phyloP scores from a whole-genome alignment of 495 filamentous ascomycete species.

The Hypoxylon lenormandii region DNA sequence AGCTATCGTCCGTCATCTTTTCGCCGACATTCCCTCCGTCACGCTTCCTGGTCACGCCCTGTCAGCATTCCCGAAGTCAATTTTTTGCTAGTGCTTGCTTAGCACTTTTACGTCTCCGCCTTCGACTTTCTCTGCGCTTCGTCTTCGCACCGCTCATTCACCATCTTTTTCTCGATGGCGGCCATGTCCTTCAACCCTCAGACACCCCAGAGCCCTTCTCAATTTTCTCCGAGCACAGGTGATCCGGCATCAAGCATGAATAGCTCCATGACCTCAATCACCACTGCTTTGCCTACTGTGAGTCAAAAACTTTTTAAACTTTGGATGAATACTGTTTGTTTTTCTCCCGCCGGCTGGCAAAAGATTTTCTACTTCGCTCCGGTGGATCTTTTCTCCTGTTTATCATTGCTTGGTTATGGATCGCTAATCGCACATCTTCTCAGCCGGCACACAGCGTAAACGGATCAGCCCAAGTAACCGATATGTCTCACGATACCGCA shows the following conservation, averaged over 20 bases:
- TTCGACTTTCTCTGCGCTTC: constrained; percentile 27
- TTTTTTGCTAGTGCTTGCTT: constrained; percentile 19
- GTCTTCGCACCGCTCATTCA: constrained; percentile 21
- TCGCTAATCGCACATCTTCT: constrained; percentile 22
- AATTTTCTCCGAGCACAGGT: constrained; percentile 61
- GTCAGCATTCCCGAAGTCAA: constrained; percentile 32
- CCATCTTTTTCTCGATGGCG: constrained; percentile 49
- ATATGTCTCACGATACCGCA: constrained; percentile 56
- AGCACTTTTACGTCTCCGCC: constrained; percentile 18
- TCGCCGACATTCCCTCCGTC: constrained; percentile 14
- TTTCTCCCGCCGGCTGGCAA: not conserved
- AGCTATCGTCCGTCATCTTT: constrained; percentile 12
- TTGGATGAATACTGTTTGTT: constrained; percentile 17
- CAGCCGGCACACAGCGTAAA: constrained; percentile 69
- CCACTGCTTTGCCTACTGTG: constrained; percentile 60
- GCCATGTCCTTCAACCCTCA: constrained; percentile 69
- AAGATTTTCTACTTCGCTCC: constrained; percentile 8
- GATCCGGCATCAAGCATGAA: constrained; percentile 60
- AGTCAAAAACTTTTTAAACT: constrained; percentile 22
- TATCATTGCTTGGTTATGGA: constrained; percentile 11
- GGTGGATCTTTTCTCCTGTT: constrained; percentile 19
- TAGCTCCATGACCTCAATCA: constrained; percentile 59
- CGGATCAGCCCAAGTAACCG: constrained; percentile 58
- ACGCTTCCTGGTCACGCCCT: constrained; percentile 13
- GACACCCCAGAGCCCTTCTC: constrained; percentile 70